phyloP scores from a whole-genome alignment of 1,139 yeast genomes.

The Kluyveromyces marxianus region DNA sequence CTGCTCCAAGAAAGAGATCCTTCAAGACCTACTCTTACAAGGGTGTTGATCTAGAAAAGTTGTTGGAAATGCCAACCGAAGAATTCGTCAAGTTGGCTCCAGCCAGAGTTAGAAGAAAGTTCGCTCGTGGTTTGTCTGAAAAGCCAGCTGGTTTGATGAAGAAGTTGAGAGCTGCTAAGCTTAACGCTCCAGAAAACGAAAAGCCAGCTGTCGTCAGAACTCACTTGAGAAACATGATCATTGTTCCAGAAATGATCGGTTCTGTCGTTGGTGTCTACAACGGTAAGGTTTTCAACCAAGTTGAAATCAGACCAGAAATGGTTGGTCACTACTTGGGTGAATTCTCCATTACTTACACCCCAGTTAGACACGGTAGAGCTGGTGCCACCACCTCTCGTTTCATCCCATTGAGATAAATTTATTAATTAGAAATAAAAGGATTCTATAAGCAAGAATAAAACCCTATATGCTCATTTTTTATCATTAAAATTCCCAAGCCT shows the following conservation, averaged over 20 bases:
- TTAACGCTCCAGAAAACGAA: conserved; percentile 87
- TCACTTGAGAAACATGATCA: conserved; percentile 97
- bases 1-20: conserved; percentile 74
- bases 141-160: conserved; percentile 96
- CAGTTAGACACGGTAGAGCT: conserved; percentile 99
- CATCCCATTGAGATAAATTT: conserved; percentile 53
- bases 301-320: conserved; percentile 99
- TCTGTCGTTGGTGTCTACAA: conserved; percentile 98
- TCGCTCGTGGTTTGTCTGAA: conserved; percentile 93
- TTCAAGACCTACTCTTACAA: conserved; percentile 98
- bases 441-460: neutral
- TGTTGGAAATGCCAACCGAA: conserved; percentile 91
- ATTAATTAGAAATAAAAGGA: neutral
- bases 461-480: no score
- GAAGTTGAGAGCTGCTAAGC: conserved; percentile 97
- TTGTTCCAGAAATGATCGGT: conserved; percentile 99
- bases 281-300: conserved; percentile 99
- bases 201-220: conserved; percentile 98
- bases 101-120: conserved; percentile 99
- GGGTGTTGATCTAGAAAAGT: conserved; percentile 95
- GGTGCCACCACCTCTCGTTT: conserved; percentile 88
- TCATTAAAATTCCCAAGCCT: no score
- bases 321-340: conserved; percentile 99
- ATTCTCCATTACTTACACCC: conserved; percentile 99
- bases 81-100: conserved; percentile 95